Evolutionary conservation across 169 alveolate species (phyloP), one percentile per base, ranked within the genome.

Genomic region (Cryptosporidium meleagridis): DNA sequence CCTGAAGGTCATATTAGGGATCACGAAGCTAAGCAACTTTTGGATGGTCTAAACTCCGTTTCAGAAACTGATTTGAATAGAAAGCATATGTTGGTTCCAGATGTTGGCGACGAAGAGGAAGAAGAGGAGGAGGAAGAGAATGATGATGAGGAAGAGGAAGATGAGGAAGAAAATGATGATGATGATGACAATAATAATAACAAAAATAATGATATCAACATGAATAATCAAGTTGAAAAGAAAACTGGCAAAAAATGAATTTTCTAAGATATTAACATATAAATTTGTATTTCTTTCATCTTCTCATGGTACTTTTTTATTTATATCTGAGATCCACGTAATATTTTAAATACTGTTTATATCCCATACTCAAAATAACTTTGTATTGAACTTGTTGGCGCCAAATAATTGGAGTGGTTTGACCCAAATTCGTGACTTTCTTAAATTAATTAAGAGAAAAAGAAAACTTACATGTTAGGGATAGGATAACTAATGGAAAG

Each of bases 1-100:
- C 89, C 89, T n/a, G 52, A 59, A 80, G 89, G 89, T 12, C 89
- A 80, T 59, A 44, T 65, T 23, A 80, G 89, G 29, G 89, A 80
- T 53, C 45, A 80, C 52, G 89, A 80, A 39, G 89, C 89, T 4
- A 80, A 41, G 39, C 89, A 80, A 44, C 67, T 80, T n/a, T 41
- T 80, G 16, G 89, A 80, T 16, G 89, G 89, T 9, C 26, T 80
- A 80, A 80, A 80, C 18, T 59, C 89, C 3, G 89, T 80, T 2
- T 59, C 80, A 1, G 89, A 80, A 21, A 59, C 89, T 1, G 89
- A 80, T 65, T 65, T 80, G 9, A 62, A 59, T 14, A 80, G 75
- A 35, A 80, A 39, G n/a, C 89, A 80, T 29, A 80, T 80, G 89
- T 31, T 80, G 26, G 89, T 80, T 62, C 89, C 89, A 14, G 89